phyloP scores from a whole-genome alignment of 2,329 filamentous ascomycete genomes.

The Beauveria pseudobassiana region DNA sequence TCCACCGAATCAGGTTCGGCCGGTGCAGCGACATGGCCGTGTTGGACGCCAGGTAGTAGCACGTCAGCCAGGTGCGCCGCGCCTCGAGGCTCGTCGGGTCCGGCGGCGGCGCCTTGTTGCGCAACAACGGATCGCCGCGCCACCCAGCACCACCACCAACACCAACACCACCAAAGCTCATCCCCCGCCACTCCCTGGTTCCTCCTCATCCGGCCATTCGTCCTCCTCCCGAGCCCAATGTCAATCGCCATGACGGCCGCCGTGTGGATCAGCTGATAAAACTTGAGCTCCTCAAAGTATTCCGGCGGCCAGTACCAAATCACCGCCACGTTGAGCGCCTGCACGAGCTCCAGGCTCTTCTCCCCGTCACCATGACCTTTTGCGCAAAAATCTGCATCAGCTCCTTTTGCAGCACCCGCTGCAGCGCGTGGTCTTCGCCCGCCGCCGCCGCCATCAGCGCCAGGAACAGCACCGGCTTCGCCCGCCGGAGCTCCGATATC shows the following conservation, averaged over 20 bases:
- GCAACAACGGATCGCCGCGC: constrained; percentile 29
- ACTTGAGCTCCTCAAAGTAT: constrained; percentile 78
- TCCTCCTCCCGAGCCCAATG: constrained; percentile 58
- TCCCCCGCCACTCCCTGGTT: background rate
- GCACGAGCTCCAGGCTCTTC: constrained; percentile 77
- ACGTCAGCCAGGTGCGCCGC: constrained; percentile 51
- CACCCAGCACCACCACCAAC: constrained; percentile 18
- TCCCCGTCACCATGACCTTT: constrained; percentile 64
- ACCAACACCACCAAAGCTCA: background rate
- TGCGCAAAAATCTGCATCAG: constrained; percentile 68
- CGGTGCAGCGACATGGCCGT: constrained; percentile 55
- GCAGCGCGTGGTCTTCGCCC: constrained; percentile 47
- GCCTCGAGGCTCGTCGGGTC: constrained; percentile 49
- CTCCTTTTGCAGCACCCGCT: constrained; percentile 58
- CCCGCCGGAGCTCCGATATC: constrained; percentile 46
- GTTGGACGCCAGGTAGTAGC: constrained; percentile 52
- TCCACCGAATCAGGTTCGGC: constrained; percentile 53
- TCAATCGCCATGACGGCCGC: constrained; percentile 78
- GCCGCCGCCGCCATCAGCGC: constrained; percentile 60
- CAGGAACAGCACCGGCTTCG: constrained; percentile 62
- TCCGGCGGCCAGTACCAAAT: constrained; percentile 83
- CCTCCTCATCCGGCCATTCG: constrained; percentile 13
- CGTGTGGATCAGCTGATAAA: constrained; percentile 79
- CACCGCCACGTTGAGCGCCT: constrained; percentile 66
- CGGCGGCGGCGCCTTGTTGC: constrained; percentile 31